Conservation (phyloP, 176 grass and related monocot genomes). For the Avena sativa region DNA sequence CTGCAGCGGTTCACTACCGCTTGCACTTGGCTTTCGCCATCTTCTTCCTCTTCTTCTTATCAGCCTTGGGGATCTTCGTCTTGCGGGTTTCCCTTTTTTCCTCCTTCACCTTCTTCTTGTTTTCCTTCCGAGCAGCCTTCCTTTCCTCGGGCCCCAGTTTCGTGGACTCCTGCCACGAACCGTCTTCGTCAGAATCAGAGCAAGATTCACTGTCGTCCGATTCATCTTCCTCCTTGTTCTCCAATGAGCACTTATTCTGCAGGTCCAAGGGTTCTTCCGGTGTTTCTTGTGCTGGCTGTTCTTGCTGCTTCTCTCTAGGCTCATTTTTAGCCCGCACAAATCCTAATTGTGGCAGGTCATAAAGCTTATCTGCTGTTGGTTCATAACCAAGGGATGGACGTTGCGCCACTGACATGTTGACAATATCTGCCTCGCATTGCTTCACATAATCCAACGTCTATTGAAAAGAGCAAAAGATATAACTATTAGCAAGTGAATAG, state of each 20-base stretch:
- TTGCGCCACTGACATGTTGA: conserved; percentile 75
- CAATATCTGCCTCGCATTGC: conserved; percentile 84
- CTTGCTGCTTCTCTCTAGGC: conserved; percentile 36
- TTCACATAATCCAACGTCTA: conserved; percentile 83
- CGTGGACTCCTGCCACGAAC: conserved; percentile 47
- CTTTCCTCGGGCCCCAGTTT: conserved; percentile 76
- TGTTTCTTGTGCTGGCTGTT: conserved; percentile 17
- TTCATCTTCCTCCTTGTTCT: conserved; percentile 34
- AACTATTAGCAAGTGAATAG: conserved; percentile 11
- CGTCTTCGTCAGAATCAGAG: conserved; percentile 53
- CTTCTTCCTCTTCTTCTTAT: conserved; percentile 95
- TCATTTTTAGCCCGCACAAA: conserved; percentile 66
- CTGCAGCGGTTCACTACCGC: conserved; percentile 45
- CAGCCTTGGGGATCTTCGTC: conserved; percentile 74
- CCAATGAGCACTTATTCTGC: conserved; percentile 37
- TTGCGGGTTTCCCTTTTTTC: conserved; percentile 84
- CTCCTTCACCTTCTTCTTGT: conserved; percentile 96
- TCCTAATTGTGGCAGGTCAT: conserved; percentile 72
- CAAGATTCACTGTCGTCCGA: conserved; percentile 52
- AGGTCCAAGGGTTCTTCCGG: conserved; percentile 17
- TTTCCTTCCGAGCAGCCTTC: conserved; percentile 74
- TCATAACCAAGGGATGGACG: conserved; percentile 68
- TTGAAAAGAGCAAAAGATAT: conserved; percentile 32
- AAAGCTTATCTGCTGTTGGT: conserved; percentile 79
- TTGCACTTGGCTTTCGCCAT: conserved; percentile 93